Evolutionary conservation across 495 filamentous ascomycete genomes (phyloP), one percentile per base, ranked within the genome.

Genomic region (Massariosphaeria phaeospora): DNA sequence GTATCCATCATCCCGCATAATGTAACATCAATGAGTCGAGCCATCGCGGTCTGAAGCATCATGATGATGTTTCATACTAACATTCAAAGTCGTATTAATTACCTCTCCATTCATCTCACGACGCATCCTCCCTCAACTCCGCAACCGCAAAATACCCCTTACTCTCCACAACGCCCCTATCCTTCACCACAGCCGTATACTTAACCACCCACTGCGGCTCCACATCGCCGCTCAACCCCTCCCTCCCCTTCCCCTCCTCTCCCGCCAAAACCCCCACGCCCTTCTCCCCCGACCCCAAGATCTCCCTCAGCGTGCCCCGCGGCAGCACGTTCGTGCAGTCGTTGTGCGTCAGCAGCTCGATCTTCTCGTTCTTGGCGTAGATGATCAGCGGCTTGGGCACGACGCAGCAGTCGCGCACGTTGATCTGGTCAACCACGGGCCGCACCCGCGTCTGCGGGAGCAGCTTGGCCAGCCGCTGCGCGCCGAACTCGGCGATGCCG

Each of bases 141-240:
- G 89, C 91, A 44, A 83, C 79, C 2, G 90, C 89, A 74, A 95
- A 95, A 70, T 95, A 96, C 12, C 93, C 93, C 74, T 97, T 97
- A 66, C 93, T 95, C 77, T 99, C 93, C 46, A 99, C 89, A 3
- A 97, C 93, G 0, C 93, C 94, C n/a, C 93, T 76, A 67, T 96
- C 83, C 67, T 86, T 87, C 25, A 96, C 88, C n/a, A 97, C 89
- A 4, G 94, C 94, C 18, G 94, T 97, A 69, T 99, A 99, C 67
- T 97, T 97, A 51, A 91, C 84, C 26, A 96, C 93, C 91, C 91
- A 99, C 59, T 89, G 82, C 12, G 93, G 90, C 57, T 79, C 75
- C 39, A 98, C 74, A 45, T 95, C 82, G 11, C 88, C 87, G 57
- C 79, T 79, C 47, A 93, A 72, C 2, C 79, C 80, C 0, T 73